Evolutionary conservation across 2,329 filamentous ascomycete genomes (phyloP), one percentile per base, ranked within the genome.

Genomic region (Colletotrichum echinochloae): DNA sequence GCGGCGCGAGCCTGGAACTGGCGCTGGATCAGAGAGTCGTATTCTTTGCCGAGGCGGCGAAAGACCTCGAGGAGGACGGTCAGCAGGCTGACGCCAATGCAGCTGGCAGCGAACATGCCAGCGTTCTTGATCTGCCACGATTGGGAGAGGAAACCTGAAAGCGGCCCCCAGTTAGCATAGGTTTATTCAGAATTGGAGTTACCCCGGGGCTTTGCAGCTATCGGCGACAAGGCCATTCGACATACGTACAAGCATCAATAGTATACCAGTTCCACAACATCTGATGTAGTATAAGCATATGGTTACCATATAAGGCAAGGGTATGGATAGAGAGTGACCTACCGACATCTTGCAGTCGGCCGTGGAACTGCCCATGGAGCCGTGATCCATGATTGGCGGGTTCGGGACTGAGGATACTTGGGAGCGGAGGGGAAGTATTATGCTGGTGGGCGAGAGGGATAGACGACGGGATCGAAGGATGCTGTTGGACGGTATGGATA

Each of bases 261-360:
- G 80, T 83, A 72, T 82, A 78, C 80, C 82, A 83, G 73, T 83
- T 84, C 81, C 81, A 83, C 23, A 83, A 74, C 82, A 84, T 84
- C 82, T 84, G 66, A n/a, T n/a, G 4, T 3, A 12, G n/a, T 12
- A n/a, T 69, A 39, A 65, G 61, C n/a, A 35, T 5, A 26, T 35
- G 8, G 20, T 28, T 12, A 18, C 12, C 26, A n/a, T 28, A 4
- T 26, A 16, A 16, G 14, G 14, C 33, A 26, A 9, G 30, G 18
- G 41, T n/a, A 41, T 16, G 56, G 69, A 65, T 20, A 30, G 56
- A 30, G 23, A 30, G 37, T 4, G 14, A 16, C 30, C 20, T 75
- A 81, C 80, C 39, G 75, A 76, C 49, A 81, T 75, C 64, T 80
- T 80, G 74, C 80, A 81, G 30, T 73, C 73, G 46, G 72, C 64